phyloP scores from a whole-genome alignment of 768 basidiomycete species.

The Hygrophoropsis aurantiaca region DNA sequence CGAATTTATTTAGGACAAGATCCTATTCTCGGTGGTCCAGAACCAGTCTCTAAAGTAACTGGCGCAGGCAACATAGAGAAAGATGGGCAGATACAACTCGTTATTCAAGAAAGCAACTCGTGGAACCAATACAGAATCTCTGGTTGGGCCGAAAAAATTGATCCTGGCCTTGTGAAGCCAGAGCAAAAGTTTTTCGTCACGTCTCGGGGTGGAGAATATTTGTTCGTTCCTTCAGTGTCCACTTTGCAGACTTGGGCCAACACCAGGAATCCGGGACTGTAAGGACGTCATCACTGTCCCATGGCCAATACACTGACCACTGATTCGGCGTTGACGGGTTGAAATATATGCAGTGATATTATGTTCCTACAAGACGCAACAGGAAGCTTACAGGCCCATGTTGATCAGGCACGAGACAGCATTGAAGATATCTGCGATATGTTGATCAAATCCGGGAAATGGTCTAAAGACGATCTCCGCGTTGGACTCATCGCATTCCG shows the following conservation, averaged over 20 bases:
- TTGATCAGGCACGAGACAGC: constrained; percentile 44
- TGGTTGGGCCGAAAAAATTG: too few relatives aligned
- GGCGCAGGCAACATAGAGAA: too few relatives aligned
- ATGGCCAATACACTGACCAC: too few relatives aligned
- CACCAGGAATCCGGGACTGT: too few relatives aligned
- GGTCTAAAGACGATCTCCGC: constrained; percentile 44
- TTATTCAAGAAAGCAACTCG: too few relatives aligned
- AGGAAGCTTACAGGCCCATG: constrained; percentile 42
- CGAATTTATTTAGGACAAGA: too few relatives aligned
- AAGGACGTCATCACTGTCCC: too few relatives aligned
- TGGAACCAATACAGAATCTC: too few relatives aligned
- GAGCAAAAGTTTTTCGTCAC: constrained; percentile 32
- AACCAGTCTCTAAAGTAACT: not conserved
- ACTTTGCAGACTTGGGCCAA: constrained; percentile 34
- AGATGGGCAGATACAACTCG: too few relatives aligned
- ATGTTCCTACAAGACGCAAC: constrained; percentile 55
- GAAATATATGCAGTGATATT: constrained; percentile 35
- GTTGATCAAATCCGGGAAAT: constrained; percentile 46
- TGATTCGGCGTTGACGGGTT: too few relatives aligned
- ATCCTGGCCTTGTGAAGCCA: too few relatives aligned
- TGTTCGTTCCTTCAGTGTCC: constrained; percentile 50
- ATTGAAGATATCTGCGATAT: constrained; percentile 51
- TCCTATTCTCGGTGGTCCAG: constrained; percentile 20
- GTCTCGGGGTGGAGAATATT: constrained; percentile 53
- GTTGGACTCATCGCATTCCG: constrained; percentile 56